Percentiles rank a stretch among this genome's conserved stretches.
Evolutionary conservation across 371 early-diverging fungal species (phyloP).

Genomic region (Vairimorpha apis): DNA sequence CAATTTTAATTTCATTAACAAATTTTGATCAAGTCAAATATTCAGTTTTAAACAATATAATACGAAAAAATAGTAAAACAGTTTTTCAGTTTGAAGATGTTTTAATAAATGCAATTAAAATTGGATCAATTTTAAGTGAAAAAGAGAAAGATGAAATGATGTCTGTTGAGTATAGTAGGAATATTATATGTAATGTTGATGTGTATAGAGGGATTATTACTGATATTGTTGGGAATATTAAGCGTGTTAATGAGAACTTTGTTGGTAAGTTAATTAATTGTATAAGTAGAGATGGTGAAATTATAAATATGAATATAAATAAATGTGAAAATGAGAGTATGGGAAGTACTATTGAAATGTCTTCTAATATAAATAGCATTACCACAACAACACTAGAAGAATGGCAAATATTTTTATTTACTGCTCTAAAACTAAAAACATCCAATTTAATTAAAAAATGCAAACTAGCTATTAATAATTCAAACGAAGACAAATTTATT

Average conservation of each 20-base stretch:
- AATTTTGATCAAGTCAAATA: conserved; percentile 30
- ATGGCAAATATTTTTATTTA: conserved; percentile 25
- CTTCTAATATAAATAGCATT: no score
- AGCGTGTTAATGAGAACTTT: neutral
- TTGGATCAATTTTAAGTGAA: conserved; percentile 16
- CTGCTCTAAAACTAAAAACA: conserved; percentile 9
- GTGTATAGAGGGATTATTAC: conserved; percentile 32
- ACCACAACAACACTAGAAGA: conserved; percentile 23
- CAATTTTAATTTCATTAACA: conserved; percentile 23
- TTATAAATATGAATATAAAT: no score
- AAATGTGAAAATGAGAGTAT: no score
- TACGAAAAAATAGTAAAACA: neutral
- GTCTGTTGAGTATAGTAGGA: conserved; percentile 20
- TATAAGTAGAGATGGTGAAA: no score
- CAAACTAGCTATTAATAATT: neutral
- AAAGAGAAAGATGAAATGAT: conserved; percentile 36
- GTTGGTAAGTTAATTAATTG: neutral
- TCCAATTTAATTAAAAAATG: conserved; percentile 3
- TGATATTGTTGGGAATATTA: conserved; percentile 26
- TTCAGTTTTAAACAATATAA: conserved; percentile 27
- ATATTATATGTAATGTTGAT: conserved; percentile 33
- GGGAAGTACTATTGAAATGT: no score
- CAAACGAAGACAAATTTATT: conserved; percentile 2
- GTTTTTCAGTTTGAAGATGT: conserved; percentile 12
- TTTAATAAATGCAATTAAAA: conserved; percentile 23